phyloP scores from a whole-genome alignment of 2,329 filamentous ascomycete species.

The Trichoderma koningiopsis region DNA sequence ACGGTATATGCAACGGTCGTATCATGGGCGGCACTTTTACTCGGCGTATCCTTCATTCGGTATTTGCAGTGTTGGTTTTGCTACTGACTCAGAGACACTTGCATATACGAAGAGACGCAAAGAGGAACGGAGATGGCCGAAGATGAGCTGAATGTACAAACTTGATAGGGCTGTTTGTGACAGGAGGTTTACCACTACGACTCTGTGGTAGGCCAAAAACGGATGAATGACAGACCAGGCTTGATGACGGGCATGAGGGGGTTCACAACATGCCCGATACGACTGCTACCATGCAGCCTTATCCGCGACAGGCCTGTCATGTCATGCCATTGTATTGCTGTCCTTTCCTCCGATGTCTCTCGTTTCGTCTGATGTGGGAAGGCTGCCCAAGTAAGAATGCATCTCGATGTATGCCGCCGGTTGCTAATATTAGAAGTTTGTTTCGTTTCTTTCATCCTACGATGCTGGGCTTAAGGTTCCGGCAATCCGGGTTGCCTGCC shows the following conservation, averaged over 20 bases:
- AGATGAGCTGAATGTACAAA: background rate
- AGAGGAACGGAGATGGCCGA: background rate
- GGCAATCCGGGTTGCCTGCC: background rate
- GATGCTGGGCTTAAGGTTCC: background rate
- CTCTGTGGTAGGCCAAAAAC: background rate
- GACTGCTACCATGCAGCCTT: slow-evolving; percentile 8
- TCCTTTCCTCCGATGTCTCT: background rate
- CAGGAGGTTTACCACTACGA: background rate
- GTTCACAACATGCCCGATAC: background rate
- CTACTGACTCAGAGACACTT: background rate
- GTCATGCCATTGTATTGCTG: background rate
- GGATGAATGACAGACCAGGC: background rate
- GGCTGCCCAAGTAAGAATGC: background rate
- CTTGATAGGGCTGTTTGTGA: background rate
- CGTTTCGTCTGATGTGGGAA: background rate
- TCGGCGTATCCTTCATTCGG: background rate
- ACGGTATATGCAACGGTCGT: background rate
- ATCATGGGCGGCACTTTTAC: background rate
- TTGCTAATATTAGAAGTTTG: slow-evolving; percentile 6
- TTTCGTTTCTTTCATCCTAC: background rate
- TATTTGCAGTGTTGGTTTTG: background rate
- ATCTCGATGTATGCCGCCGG: background rate
- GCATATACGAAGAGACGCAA: background rate
- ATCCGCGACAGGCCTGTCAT: background rate
- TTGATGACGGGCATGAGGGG: background rate